Base-by-base conservation (phyloP, 1,139 yeast species). In the Debaryomyces fabryi region DNA sequence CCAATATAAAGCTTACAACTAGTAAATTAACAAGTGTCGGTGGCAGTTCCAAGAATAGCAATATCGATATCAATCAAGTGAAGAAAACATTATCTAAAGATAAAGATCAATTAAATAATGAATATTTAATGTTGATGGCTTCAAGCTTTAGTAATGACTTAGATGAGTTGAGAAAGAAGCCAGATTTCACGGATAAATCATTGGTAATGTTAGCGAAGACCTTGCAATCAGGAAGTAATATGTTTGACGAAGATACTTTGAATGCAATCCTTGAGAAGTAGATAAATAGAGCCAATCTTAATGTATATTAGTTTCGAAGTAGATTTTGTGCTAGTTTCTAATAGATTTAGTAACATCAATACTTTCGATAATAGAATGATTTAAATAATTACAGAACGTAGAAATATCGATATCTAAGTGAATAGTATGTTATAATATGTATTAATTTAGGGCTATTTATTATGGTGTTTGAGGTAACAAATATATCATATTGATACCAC, bases 201-300 rank as follows among this genome's bases (percentile, higher is more conserved):
- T 71, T 86, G 53, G 80, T 81, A 18, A 63, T 83, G 44, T 68
- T 86, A 56, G 91, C 90, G 3, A 82, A 81, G 57, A 76, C 85
- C 3, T 72, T 86, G 51, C 87, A 84, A 59, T 82, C 83, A 45
- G 88, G 89, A 12, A 74, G 81, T 6, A 81, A 83, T 54, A 77
- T 86, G 70, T 86, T 85, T 65, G 89, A 84, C 60, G 76, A 78
- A 39, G 87, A 83, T 34, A 76, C 84, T 12, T 67, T 85, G 55
- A 74, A 69, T 50, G 77, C 79, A 6, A 58, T 76, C 4, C 39
- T 48, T 23, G 47, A 44, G 24, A 34, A 44, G 13, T 49, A 38
- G 13, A 30, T 9, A 13, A 23, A 20, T n/a, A 20, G 16, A n/a
- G 6, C 18, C 23, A 18, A 6, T 32, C 5, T 18, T 32, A 20